Evolutionary conservation across 1,284 basidiomycete genomes (phyloP).

Genomic region (Prillingera fragicola): DNA sequence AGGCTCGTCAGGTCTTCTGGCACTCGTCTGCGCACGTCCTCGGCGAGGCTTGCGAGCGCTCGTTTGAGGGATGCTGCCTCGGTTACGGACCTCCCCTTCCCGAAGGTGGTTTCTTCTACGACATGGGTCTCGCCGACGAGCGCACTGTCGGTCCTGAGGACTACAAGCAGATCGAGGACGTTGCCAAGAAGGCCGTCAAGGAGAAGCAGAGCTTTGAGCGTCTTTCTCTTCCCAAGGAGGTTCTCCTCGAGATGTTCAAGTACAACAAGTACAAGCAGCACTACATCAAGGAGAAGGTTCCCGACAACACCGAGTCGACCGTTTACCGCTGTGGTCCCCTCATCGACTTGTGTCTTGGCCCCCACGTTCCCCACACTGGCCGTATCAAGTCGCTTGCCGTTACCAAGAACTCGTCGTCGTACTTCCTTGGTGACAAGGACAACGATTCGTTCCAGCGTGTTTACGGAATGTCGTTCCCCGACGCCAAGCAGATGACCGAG

Average conservation of each 20-base stretch:
- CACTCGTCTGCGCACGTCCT: slow-evolving; percentile 98
- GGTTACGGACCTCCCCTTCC: slow-evolving; percentile 91
- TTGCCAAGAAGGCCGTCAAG: slow-evolving; percentile 83
- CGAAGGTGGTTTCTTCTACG: slow-evolving; percentile 99
- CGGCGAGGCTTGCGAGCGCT: slow-evolving; percentile 94
- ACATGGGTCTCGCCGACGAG: slow-evolving; percentile 61
- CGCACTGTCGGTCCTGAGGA: slow-evolving; percentile 73
- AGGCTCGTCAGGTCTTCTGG: slow-evolving; percentile 92
- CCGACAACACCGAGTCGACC: slow-evolving; percentile 93
- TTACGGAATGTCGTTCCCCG: slow-evolving; percentile 98
- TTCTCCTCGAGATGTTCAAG: slow-evolving; percentile 94
- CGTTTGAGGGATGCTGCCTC: slow-evolving; percentile 89
- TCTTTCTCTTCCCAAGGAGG: slow-evolving; percentile 86
- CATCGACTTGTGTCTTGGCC: slow-evolving; percentile 95
- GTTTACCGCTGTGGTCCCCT: slow-evolving; percentile 99
- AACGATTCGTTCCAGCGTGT: slow-evolving; percentile 96
- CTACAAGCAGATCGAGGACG: slow-evolving; percentile 82
- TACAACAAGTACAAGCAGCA: slow-evolving; percentile 99
- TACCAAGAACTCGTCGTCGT: slow-evolving; percentile 97
- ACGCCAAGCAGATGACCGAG: slow-evolving; percentile 90
- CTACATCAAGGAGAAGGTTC: slow-evolving; percentile 91
- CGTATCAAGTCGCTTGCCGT: slow-evolving; percentile 95
- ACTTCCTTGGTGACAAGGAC: slow-evolving; percentile 90
- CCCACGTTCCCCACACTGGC: slow-evolving; percentile 96
- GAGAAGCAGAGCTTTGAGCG: slow-evolving; percentile 98